phyloP scores from a whole-genome alignment of 352 stramenopile genomes.

The Pythium grandisporangium region DNA sequence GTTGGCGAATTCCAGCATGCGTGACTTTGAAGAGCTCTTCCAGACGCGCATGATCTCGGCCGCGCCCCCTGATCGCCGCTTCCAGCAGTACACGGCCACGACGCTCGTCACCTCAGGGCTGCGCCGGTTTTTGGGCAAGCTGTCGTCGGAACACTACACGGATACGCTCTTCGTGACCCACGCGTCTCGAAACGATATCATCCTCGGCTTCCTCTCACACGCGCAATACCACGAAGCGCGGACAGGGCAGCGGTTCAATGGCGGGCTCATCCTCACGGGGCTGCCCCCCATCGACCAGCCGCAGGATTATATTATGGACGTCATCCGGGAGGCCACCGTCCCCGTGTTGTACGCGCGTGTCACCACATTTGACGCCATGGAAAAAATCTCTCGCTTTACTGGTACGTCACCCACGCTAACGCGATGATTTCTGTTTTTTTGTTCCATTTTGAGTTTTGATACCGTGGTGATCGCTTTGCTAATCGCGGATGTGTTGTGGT shows the following conservation, averaged over 20 bases:
- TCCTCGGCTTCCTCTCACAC: constrained; percentile 81
- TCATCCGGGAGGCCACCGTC: constrained; percentile 44
- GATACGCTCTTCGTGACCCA: constrained; percentile 87
- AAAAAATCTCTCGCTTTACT: constrained; percentile 73
- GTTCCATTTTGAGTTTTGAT: not conserved
- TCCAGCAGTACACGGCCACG: constrained; percentile 69
- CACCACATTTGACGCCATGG: constrained; percentile 75
- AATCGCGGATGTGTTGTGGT: no score
- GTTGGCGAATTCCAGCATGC: constrained; percentile 76
- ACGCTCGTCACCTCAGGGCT: constrained; percentile 84
- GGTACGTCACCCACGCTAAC: constrained; percentile 17
- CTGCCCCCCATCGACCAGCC: constrained; percentile 63
- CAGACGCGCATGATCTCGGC: constrained; percentile 50
- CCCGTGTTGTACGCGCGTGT: constrained; percentile 72
- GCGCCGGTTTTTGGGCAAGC: constrained; percentile 70
- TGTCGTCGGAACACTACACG: constrained; percentile 63
- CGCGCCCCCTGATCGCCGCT: constrained; percentile 34
- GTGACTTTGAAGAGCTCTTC: constrained; percentile 88
- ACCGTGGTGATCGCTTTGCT: no score
- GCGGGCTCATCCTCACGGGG: constrained; percentile 85
- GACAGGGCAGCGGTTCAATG: constrained; percentile 59
- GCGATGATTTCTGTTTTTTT: not conserved
- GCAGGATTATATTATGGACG: constrained; percentile 71
- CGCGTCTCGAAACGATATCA: constrained; percentile 86
- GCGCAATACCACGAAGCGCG: constrained; percentile 63